Base-by-base conservation (phyloP, 2,329 filamentous ascomycete genomes). In the Cercospora sesami region DNA sequence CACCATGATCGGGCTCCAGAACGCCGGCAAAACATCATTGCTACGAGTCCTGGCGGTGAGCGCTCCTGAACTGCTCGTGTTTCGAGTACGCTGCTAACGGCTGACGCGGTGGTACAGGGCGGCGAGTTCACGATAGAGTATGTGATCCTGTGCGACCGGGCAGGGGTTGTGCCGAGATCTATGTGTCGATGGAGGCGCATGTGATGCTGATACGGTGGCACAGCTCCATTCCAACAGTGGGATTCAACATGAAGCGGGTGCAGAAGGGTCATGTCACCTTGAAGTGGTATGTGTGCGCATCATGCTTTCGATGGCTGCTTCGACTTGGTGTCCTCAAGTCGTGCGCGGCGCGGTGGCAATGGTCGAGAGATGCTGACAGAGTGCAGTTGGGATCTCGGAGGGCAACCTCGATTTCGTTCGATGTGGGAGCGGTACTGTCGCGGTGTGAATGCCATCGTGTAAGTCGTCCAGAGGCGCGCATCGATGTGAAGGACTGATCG, bases 401-500 rank as follows among this genome's bases (percentile, higher is more conserved):
- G 95, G 64, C 95, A 99, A 82, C 94, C 95, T 75, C 89, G 94
- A 73, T 99, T 98, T 83, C 91, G 95, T 77, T 92, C 92, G 74
- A 99, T 99, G 95, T 99, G 95, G 95, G 95, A 99, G 85, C 87
- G 95, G 78, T 99, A 99, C 81, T 98, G 95, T 82, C 92, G 94
- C 72, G 95, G 93, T 63, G 95, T 98, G 74, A 97, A 96, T 82
- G 94, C 94, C 74, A 97, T 99, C 75, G 92, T 99, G 87, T 90
- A 85, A 80, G 85, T 74, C 60, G 26, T 16, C 36, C 26, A 33
- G 5, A 33, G 21, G 57, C 48, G 23, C 21, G 30, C 12, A 45
- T 57, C 33, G 36, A 16, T 60, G 23, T 23, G 33, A 28, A 31
- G 28, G 42, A 26, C 64, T 68, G 26, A 69, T 67, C 7, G 36